Evolutionary conservation across 768 basidiomycete genomes (phyloP), one percentile per base, ranked within the genome.

Genomic region (Gyrodon lividus): DNA sequence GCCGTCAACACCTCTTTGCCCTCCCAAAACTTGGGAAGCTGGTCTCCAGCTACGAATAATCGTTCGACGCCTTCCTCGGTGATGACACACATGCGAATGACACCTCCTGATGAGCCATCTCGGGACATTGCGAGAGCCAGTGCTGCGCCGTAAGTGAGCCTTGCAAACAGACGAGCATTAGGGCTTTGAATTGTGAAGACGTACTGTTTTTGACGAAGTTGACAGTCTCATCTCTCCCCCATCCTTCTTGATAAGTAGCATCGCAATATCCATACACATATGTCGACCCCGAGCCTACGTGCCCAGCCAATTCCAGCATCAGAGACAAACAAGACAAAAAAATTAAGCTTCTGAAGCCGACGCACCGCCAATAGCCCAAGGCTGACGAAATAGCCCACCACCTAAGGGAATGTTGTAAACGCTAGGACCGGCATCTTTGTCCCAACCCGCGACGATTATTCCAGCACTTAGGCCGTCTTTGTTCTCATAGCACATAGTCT

Each of bases 231-330:
- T 93, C 91, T 59, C 80, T 80, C 6, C 81, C 84, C 94, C 92
- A 96, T 14, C 89, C 92, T 24, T 98, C 95, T 70, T 84, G 74
- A 68, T 89, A 99, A 23, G 94, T 98, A n/a, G 97, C 93, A 69
- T 99, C 97, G 62, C 97, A 98, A 73, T 98, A 98, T 46, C 96
- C 97, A 65, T 98, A 99, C 10, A 98, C 93, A 67, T 98, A 99
- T 7, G 94, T 93, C 33, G 94, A 97, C 7, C 97, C 97, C 45
- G 93, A 96, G 22, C 92, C 89, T 92, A 58, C 24, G 38, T 17
- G 38, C 41, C 22, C 19, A 47, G 24, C 40, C 31, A 8, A 30
- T 9, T 26, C 19, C 6, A 12, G 22, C 31, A 31, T 57, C 17
- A 45, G 30, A 23, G n/a, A 48, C 8, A 35, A 34, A 13, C 2